These are phyloP conservation scores for Rhododendron ovatum DNA, from an alignment of 148 eudicot genomes.

Conservation along the genomic window DNA sequence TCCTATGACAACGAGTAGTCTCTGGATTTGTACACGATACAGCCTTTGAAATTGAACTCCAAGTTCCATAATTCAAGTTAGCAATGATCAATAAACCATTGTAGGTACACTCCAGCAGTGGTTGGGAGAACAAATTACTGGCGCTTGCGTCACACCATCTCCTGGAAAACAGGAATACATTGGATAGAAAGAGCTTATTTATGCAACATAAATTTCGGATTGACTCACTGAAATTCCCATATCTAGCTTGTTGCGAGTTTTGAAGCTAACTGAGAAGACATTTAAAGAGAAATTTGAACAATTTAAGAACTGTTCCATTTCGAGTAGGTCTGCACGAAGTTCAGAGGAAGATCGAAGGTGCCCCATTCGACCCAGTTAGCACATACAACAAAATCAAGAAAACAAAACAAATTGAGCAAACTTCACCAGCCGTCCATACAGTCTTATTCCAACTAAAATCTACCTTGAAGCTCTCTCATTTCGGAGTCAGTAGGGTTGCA, in stretches of 20 bases:
- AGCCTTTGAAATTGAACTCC: constrained; percentile 17
- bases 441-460: background rate
- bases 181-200: background rate
- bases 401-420: background rate
- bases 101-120: background rate
- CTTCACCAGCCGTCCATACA: background rate
- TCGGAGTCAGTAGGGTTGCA: too few species aligned
- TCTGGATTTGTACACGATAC: constrained; percentile 16
- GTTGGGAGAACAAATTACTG: background rate
- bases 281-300: background rate
- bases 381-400: background rate
- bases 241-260: background rate
- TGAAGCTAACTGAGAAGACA: background rate
- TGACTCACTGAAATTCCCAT: background rate
- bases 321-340: background rate
- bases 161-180: constrained; percentile 1
- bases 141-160: background rate
- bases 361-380: background rate
- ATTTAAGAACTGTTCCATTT: background rate
- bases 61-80: constrained; percentile 20
- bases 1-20: constrained; percentile 28
- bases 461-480: too few species aligned
- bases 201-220: background rate
- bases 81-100: background rate
- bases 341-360: background rate